phyloP scores from a whole-genome alignment of 2,329 filamentous ascomycete genomes.

The Cladosporium phlei region DNA sequence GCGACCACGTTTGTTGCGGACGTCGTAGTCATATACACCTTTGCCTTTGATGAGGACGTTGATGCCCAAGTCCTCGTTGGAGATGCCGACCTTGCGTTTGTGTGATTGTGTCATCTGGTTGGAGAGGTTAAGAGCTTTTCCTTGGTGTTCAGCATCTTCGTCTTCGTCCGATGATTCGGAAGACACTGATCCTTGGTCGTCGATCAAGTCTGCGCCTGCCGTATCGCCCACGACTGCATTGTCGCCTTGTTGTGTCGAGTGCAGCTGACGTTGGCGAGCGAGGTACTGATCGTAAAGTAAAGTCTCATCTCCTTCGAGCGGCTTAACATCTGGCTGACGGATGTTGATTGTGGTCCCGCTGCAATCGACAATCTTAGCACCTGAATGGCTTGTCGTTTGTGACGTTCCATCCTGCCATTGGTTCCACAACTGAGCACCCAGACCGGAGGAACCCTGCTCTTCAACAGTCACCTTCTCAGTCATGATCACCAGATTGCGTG shows the following conservation, averaged over 20 bases:
- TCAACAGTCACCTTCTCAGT: slow-evolving; percentile 64
- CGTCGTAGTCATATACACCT: slow-evolving; percentile 88
- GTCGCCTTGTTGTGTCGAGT: slow-evolving; percentile 71
- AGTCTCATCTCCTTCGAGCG: slow-evolving; percentile 74
- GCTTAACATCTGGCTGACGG: slow-evolving; percentile 44
- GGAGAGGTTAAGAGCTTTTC: slow-evolving; percentile 83
- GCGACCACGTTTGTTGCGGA: slow-evolving; percentile 82
- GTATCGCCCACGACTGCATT: slow-evolving; percentile 64
- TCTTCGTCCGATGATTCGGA: slow-evolving; percentile 84
- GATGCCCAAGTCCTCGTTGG: slow-evolving; percentile 84
- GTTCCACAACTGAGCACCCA: slow-evolving; percentile 74
- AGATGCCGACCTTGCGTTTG: slow-evolving; percentile 79
- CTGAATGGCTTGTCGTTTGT: slow-evolving; percentile 1
- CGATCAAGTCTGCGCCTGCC: slow-evolving; percentile 53
- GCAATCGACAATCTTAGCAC: slow-evolving; percentile 56
- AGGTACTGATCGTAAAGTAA: slow-evolving; percentile 86
- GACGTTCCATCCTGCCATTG: slow-evolving; percentile 39
- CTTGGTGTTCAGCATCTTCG: slow-evolving; percentile 85
- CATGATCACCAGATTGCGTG: slow-evolving; percentile 78
- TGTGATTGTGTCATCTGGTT: slow-evolving; percentile 73
- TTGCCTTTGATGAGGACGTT: slow-evolving; percentile 80
- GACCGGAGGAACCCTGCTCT: slow-evolving; percentile 41
- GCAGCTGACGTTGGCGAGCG: slow-evolving; percentile 79
- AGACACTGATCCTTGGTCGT: slow-evolving; percentile 76
- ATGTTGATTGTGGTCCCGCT: slow-evolving; percentile 44